These are phyloP conservation scores for Rhytidhysteron rufulum DNA, from an alignment of 2,329 filamentous ascomycete genomes.

Conservation along the genomic window DNA sequence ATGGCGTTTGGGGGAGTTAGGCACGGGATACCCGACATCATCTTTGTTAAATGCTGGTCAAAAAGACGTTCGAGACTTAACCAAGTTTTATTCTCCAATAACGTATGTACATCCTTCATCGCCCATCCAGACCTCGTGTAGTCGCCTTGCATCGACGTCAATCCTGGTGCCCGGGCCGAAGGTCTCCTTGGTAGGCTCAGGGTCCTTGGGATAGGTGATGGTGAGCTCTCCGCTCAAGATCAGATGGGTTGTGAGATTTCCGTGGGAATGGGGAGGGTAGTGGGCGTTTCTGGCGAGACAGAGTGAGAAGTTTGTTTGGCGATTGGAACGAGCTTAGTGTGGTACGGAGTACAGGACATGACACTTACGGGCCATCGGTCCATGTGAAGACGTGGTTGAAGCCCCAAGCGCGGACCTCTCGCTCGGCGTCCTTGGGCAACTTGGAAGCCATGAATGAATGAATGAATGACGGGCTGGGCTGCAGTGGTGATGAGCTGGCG, in stretches of 20 bases:
- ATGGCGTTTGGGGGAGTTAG: too few species aligned
- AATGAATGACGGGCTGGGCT: too few species aligned
- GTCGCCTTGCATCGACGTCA: slow-evolving; percentile 61
- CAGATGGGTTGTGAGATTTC: slow-evolving; percentile 64
- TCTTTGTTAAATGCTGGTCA: too few species aligned
- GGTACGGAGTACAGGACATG: slow-evolving; percentile 2
- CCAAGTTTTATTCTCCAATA: slow-evolving; percentile 48
- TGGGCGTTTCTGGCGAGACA: slow-evolving; percentile 65
- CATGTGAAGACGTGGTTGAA: slow-evolving; percentile 68
- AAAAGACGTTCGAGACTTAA: too few species aligned
- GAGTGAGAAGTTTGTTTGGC: too few species aligned
- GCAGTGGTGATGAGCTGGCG: too few species aligned
- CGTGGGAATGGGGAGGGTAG: slow-evolving; percentile 65
- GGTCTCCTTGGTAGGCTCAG: slow-evolving; percentile 52
- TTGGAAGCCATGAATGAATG: slow-evolving; percentile 30
- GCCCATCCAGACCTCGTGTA: slow-evolving; percentile 70
- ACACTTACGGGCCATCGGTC: slow-evolving; percentile 64
- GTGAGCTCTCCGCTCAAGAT: slow-evolving; percentile 63
- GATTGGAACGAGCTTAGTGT: slow-evolving; percentile 8
- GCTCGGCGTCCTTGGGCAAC: slow-evolving; percentile 51
- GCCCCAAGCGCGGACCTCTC: slow-evolving; percentile 65
- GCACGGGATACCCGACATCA: too few species aligned
- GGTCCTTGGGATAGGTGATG: slow-evolving; percentile 62
- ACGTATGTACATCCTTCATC: slow-evolving; percentile 64
- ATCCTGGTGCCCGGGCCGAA: slow-evolving; percentile 59